Percentiles rank a stretch among this genome's conserved stretches.
These are phyloP conservation scores for Gymnopilus junonius DNA, from an alignment of 768 basidiomycete genomes.

Conservation along the genomic window DNA sequence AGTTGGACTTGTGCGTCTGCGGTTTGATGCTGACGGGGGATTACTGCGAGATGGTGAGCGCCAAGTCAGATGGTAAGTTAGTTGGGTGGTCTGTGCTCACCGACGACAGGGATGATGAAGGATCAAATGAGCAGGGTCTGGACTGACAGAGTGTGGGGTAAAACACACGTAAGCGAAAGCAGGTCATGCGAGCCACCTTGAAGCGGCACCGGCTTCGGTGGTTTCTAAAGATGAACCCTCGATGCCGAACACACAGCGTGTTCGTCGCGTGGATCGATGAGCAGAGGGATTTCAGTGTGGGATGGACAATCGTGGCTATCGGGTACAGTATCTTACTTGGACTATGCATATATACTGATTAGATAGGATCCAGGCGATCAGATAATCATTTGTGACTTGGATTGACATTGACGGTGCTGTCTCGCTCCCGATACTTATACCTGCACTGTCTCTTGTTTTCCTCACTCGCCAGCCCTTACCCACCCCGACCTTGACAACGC, in stretches of 20 bases:
- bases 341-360: too few relatives aligned
- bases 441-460: too few relatives aligned
- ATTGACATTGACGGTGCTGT: too few relatives aligned
- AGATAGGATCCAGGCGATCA: too few relatives aligned
- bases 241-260: not conserved
- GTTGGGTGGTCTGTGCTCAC: not conserved
- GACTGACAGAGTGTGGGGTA: not conserved
- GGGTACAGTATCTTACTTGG: too few relatives aligned
- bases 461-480: too few relatives aligned
- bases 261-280: constrained; percentile 11
- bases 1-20: too few relatives aligned
- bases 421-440: too few relatives aligned
- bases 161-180: not conserved
- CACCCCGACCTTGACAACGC: too few relatives aligned
- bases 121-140: too few relatives aligned
- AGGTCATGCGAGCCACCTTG: not conserved
- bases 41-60: not conserved
- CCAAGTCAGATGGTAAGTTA: not conserved
- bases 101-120: not conserved
- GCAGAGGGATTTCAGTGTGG: not conserved
- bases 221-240: not conserved
- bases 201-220: not conserved
- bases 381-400: too few relatives aligned
- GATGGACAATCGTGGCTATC: constrained; percentile 1
- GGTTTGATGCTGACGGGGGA: not conserved